Evolutionary conservation across 2,329 filamentous ascomycete species (phyloP), one percentile per base, ranked within the genome.

Genomic region (Beauveria sp.): DNA sequence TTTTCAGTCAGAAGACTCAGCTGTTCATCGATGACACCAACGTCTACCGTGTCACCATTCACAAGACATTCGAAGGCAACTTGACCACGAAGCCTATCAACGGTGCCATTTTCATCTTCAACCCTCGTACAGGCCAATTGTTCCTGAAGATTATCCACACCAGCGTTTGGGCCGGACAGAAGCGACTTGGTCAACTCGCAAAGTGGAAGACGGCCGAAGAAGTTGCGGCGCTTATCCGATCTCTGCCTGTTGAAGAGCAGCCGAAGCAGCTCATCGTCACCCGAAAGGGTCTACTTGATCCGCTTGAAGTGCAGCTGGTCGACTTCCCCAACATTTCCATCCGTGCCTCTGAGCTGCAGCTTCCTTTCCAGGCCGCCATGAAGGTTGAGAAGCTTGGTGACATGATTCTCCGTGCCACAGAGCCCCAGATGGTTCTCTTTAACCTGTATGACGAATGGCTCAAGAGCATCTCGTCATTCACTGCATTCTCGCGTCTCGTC

Each of bases 141-240:
- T 99, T 99, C 86, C 77, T 99, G 72, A 99, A 99, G 83, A 98
- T 99, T 69, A 99, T 99, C 67, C 96, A 99, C 77, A 99, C 95
- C 1, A 97, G 93, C 71, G 96, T 99, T 31, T 99, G 95, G 95
- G 95, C 95, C 57, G 95, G 95, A 60, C 95, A 99, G 77, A 99
- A 99, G 77, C 96, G 95, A 90, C 86, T 99, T 38, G 96, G 96
- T 67, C 95, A 99, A 75, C 79, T 99, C 67, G 95, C 95, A 52
- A 99, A 99, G 74, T 99, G 95, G 95, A 99, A 99, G 83, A 99
- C 95, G 18, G 95, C 95, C 1, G 95, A 99, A 87, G 95, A 99
- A 91, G 96, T 99, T 3, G 95, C 95, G 5, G 96, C 95, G 22
- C 83, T 99, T 49, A 99, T 99, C 72, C 87, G 95, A 67, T 99